phyloP scores from a whole-genome alignment of 345 rosid genomes.

The Triadica sebifera region DNA sequence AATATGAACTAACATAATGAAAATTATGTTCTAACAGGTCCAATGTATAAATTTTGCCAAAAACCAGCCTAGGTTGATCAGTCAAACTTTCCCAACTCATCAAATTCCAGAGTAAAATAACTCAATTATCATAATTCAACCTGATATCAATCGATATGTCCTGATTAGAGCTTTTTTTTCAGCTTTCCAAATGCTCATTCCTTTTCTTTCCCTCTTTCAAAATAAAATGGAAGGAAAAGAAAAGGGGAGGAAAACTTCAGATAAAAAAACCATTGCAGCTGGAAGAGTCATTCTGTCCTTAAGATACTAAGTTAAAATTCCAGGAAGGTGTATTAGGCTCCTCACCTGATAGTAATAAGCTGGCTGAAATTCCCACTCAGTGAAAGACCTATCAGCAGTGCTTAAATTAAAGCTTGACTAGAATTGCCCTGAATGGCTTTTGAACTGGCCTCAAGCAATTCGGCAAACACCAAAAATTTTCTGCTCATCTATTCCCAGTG shows the following conservation, averaged over 20 bases:
- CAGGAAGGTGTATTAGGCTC: constrained; percentile 9
- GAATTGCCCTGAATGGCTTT: constrained; percentile 48
- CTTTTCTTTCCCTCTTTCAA: background rate
- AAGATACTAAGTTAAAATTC: background rate
- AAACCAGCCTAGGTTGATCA: background rate
- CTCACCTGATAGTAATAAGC: constrained; percentile 86
- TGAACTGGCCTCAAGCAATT: constrained; percentile 81
- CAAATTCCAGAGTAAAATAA: background rate
- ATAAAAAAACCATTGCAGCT: background rate
- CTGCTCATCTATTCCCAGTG: constrained; percentile 99
- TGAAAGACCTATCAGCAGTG: constrained; percentile 50
- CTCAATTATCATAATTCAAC: background rate
- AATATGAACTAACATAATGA: background rate
- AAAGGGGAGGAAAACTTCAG: background rate
- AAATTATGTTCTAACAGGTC: background rate
- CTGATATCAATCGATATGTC: background rate
- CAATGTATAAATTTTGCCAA: background rate
- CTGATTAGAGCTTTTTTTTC: background rate
- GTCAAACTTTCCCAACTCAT: background rate
- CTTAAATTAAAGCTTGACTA: constrained; percentile 40
- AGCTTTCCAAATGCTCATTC: background rate
- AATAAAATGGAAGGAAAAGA: background rate
- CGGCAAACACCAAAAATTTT: constrained; percentile 90
- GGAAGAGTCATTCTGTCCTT: background rate
- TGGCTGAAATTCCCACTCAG: constrained; percentile 85